Conservation (phyloP, 495 filamentous ascomycete genomes). For the Penicillium turbatum region DNA sequence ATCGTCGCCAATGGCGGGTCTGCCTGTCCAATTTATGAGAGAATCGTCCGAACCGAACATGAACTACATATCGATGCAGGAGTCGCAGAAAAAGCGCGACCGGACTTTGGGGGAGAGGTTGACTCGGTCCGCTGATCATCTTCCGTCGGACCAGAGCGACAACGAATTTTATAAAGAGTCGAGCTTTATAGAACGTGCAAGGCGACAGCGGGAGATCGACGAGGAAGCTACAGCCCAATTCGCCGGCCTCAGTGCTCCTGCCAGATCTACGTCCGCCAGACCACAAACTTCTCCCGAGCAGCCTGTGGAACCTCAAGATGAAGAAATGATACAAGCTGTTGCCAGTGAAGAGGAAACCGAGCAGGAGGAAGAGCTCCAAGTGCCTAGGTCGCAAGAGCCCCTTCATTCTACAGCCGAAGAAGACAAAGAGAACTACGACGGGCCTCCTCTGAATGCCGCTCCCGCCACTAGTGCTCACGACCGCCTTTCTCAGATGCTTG, state of each 20-base stretch:
- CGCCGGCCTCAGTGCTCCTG: slow-evolving; percentile 36
- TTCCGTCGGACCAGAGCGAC: slow-evolving; percentile 40
- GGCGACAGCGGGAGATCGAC: slow-evolving; percentile 36
- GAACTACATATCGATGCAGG: slow-evolving; percentile 49
- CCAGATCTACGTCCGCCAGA: slow-evolving; percentile 16
- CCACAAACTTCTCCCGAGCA: slow-evolving; percentile 8
- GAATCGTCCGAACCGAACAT: slow-evolving; percentile 46
- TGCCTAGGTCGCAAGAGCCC: slow-evolving; percentile 26
- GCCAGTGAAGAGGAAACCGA: slow-evolving; percentile 52
- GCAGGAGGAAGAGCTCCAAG: slow-evolving; percentile 41
- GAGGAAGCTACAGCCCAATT: slow-evolving; percentile 39
- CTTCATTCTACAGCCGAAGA: slow-evolving; percentile 37
- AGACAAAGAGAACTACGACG: slow-evolving; percentile 49
- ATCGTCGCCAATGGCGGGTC: slow-evolving; percentile 39
- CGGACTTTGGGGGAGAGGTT: slow-evolving; percentile 34
- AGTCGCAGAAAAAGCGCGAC: slow-evolving; percentile 44
- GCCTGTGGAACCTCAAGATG: neutral
- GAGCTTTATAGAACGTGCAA: slow-evolving; percentile 37
- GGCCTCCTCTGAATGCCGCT: slow-evolving; percentile 22
- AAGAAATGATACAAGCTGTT: slow-evolving; percentile 16
- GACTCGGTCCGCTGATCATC: slow-evolving; percentile 36
- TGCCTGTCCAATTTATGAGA: slow-evolving; percentile 32
- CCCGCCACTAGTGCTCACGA: slow-evolving; percentile 35
- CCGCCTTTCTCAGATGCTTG: slow-evolving; percentile 40
- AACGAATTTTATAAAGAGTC: slow-evolving; percentile 45